Evolutionary conservation across 768 basidiomycete genomes (phyloP).

Genomic region (Boletus eberwhitei): DNA sequence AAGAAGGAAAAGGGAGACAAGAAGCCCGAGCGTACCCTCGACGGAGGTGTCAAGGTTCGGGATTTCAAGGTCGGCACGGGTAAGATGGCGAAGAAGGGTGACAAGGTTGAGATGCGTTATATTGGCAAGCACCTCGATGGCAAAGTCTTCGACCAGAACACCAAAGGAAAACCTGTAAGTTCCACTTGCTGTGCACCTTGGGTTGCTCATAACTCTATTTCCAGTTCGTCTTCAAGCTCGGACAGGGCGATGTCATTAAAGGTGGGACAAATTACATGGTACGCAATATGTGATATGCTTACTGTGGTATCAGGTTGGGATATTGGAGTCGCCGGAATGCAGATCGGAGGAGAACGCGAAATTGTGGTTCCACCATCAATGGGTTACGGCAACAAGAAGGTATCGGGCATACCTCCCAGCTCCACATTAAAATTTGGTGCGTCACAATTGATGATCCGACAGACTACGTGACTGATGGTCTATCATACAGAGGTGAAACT

Average conservation of each 20-base stretch:
- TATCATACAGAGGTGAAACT: conserved; percentile 63
- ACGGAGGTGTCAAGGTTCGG: conserved; percentile 70
- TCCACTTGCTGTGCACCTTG: conserved; percentile 3
- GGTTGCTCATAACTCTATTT: not conserved
- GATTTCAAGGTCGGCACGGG: conserved; percentile 82
- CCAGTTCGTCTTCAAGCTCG: conserved; percentile 77
- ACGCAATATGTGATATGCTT: not conserved
- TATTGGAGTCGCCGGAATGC: conserved; percentile 88
- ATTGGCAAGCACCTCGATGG: conserved; percentile 84
- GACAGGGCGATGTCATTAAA: conserved; percentile 90
- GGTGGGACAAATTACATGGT: conserved; percentile 38
- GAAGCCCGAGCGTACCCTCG: conserved; percentile 38
- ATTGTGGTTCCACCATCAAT: conserved; percentile 70
- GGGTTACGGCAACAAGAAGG: conserved; percentile 68
- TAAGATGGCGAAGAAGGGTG: conserved; percentile 83
- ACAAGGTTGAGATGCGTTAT: conserved; percentile 83
- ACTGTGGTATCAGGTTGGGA: conserved; percentile 68
- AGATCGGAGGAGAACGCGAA: conserved; percentile 81
- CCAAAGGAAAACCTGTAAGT: conserved; percentile 81
- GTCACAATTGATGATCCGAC: conserved; percentile 23
- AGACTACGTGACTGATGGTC: conserved; percentile 10
- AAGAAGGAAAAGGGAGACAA: conserved; percentile 28
- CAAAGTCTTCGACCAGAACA: conserved; percentile 76
- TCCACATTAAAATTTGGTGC: conserved; percentile 81
- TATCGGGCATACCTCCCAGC: conserved; percentile 64